A percentile compares a stretch with the other conserved stretches of the same genome.
phyloP scores from a whole-genome alignment of 139 green algal species.

The Diplosphaera chodatii region DNA sequence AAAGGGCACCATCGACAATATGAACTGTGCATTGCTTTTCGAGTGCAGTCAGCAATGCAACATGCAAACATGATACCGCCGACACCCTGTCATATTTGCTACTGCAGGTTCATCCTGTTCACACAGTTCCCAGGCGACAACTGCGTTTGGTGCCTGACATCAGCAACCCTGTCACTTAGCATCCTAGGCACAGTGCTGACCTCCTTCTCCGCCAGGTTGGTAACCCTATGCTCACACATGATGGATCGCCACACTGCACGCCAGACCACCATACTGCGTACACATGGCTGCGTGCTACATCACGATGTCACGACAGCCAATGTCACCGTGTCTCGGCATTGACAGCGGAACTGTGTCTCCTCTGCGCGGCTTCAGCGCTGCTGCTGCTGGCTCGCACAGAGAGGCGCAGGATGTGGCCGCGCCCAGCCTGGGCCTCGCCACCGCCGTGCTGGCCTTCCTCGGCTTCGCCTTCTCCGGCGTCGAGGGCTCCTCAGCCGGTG shows the following conservation, averaged over 20 bases:
- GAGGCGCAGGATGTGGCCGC: not conserved
- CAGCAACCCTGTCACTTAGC: constrained; percentile 48
- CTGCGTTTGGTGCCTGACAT: constrained; percentile 71
- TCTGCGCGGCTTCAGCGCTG: not conserved
- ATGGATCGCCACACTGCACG: no score
- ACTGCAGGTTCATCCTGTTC: constrained; percentile 47
- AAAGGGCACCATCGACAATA: no score
- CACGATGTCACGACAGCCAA: not conserved
- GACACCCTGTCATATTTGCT: no score
- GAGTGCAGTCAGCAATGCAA: no score
- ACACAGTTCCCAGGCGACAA: constrained; percentile 54
- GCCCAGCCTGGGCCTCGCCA: not conserved
- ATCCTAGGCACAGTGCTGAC: constrained; percentile 20
- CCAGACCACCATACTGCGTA: constrained; percentile 2
- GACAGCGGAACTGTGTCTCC: no score
- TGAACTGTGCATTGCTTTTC: no score
- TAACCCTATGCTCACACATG: no score
- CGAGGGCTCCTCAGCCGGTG: not conserved
- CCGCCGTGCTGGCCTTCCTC: not conserved
- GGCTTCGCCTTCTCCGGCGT: not conserved
- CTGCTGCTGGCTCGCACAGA: not conserved
- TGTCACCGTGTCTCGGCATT: no score
- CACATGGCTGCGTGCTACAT: not conserved
- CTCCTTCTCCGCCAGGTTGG: constrained; percentile 7
- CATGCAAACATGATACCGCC: no score